These are phyloP conservation scores for Musa balbisiana DNA, from an alignment of 202 grass and related monocot genomes.

Conservation along the genomic window DNA sequence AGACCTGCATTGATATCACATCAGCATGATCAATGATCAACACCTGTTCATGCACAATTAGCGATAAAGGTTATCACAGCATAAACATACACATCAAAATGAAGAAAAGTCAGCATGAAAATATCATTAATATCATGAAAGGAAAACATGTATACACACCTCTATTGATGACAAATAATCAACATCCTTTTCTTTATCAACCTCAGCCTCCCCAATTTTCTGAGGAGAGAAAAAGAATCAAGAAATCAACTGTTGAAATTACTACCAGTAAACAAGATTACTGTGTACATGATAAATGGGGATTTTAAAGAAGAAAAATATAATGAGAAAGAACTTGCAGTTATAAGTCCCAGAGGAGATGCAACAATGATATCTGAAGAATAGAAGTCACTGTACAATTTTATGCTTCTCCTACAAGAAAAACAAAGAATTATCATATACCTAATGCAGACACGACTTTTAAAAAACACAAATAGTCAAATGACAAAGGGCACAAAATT, in stretches of 20 bases:
- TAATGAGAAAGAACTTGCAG: slow-evolving; percentile 40
- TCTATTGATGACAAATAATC: slow-evolving; percentile 97
- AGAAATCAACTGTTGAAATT: not conserved
- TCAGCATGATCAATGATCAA: slow-evolving; percentile 78
- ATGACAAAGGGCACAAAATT: no score
- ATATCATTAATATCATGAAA: not conserved
- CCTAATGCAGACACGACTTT: no score
- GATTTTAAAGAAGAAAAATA: slow-evolving; percentile 1
- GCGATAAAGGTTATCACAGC: not conserved
- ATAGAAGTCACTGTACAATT: slow-evolving; percentile 87
- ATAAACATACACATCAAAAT: not conserved
- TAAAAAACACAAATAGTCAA: no score
- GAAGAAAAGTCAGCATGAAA: slow-evolving; percentile 7
- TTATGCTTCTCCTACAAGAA: slow-evolving; percentile 75
- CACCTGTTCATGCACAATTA: slow-evolving; percentile 41
- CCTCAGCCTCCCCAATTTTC: slow-evolving; percentile 75
- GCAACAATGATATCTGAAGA: slow-evolving; percentile 92
- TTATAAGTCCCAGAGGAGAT: slow-evolving; percentile 80
- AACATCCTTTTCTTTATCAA: slow-evolving; percentile 69
- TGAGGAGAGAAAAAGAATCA: slow-evolving; percentile 22
- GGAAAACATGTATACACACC: slow-evolving; percentile 35
- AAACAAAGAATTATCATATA: slow-evolving; percentile 18
- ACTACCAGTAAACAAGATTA: not conserved
- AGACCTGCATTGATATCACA: slow-evolving; percentile 89
- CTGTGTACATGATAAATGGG: not conserved